phyloP scores from a whole-genome alignment of 352 stramenopile species.

The Pythium guiyangense region DNA sequence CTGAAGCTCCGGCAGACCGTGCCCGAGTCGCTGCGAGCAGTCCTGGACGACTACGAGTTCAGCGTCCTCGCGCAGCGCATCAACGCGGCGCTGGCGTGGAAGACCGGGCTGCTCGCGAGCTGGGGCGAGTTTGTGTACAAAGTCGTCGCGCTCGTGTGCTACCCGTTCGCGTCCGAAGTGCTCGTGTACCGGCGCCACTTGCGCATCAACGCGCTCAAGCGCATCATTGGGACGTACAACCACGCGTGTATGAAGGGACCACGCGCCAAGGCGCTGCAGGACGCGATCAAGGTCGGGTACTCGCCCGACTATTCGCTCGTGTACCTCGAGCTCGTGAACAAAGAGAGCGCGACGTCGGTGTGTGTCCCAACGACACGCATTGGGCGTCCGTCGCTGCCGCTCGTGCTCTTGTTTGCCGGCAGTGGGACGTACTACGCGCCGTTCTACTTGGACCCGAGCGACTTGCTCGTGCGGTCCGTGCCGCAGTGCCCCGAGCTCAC shows the following conservation, averaged over 20 bases:
- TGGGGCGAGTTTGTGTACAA: constrained; percentile 60
- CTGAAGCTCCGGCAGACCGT: constrained; percentile 61
- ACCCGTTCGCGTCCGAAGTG: constrained; percentile 64
- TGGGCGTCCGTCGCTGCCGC: constrained; percentile 61
- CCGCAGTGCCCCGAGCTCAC: constrained; percentile 75
- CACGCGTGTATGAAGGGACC: constrained; percentile 80
- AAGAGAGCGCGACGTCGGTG: constrained; percentile 63
- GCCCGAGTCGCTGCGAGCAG: constrained; percentile 43
- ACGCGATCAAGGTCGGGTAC: constrained; percentile 77
- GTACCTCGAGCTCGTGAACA: constrained; percentile 74
- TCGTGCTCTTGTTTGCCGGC: constrained; percentile 75
- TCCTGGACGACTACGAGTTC: constrained; percentile 70
- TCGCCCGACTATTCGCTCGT: constrained; percentile 76
- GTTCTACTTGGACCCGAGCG: constrained; percentile 76
- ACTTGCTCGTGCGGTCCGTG: constrained; percentile 72
- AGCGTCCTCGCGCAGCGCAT: constrained; percentile 56
- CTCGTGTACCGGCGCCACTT: constrained; percentile 63
- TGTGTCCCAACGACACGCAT: constrained; percentile 72
- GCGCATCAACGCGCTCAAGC: constrained; percentile 74
- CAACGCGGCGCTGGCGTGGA: constrained; percentile 57
- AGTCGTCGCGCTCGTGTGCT: constrained; percentile 58
- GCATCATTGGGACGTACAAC: constrained; percentile 71
- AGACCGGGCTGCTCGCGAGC: constrained; percentile 34
- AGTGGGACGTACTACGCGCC: constrained; percentile 76
- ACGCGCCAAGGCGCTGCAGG: constrained; percentile 56